phyloP scores from a whole-genome alignment of 352 stramenopile genomes.

The Pythium inflatum region DNA sequence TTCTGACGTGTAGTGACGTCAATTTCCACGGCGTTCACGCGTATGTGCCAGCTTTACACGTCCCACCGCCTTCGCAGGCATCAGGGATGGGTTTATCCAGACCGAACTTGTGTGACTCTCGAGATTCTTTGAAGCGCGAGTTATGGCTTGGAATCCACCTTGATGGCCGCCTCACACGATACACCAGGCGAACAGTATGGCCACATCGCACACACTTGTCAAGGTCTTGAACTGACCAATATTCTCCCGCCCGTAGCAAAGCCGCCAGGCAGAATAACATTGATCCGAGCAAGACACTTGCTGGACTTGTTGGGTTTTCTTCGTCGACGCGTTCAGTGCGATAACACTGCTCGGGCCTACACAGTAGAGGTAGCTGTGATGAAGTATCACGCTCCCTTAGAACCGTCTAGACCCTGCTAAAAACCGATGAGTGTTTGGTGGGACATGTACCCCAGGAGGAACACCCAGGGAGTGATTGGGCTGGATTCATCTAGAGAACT shows the following conservation, averaged over 20 bases:
- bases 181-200: not conserved
- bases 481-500: too few relatives aligned
- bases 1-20: conserved; percentile 1
- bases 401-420: too few relatives aligned
- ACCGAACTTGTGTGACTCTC: conserved; percentile 1
- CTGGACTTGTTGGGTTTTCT: too few relatives aligned
- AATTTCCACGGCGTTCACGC: not conserved
- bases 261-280: not conserved
- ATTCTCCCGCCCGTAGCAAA: not conserved
- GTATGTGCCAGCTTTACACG: not conserved
- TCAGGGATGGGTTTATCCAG: not conserved
- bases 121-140: not conserved
- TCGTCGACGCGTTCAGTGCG: too few relatives aligned
- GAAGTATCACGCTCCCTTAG: too few relatives aligned
- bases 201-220: not conserved
- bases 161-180: not conserved
- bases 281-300: not conserved
- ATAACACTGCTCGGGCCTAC: not conserved
- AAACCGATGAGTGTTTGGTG: too few relatives aligned
- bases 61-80: conserved; percentile 1
- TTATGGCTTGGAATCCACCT: not conserved
- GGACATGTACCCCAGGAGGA: too few relatives aligned
- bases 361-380: not conserved
- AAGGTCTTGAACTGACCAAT: not conserved
- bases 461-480: too few relatives aligned